phyloP scores from a whole-genome alignment of 306 rosid species.

The Medicago truncatula region DNA sequence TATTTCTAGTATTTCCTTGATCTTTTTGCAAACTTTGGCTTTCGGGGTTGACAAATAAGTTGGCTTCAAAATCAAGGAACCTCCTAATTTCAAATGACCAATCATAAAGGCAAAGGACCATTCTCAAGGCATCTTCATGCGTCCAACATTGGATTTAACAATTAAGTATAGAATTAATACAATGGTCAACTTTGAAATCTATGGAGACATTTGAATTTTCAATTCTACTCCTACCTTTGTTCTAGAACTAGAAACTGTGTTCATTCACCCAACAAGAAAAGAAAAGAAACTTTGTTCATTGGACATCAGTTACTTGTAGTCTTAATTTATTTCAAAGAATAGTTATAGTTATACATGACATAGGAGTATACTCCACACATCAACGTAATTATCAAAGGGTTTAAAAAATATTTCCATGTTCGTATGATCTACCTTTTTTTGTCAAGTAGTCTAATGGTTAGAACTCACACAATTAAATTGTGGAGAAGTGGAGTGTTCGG shows the following conservation, averaged over 20 bases:
- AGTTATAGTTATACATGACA: not conserved
- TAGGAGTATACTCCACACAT: conserved; percentile 4
- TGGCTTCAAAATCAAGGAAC: conserved; percentile 63
- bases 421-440: no score
- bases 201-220: conserved; percentile 47
- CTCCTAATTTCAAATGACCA: conserved; percentile 45
- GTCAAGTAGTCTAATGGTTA: no score
- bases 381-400: conserved; percentile 27
- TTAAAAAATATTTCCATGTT: not conserved
- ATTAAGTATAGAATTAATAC: not conserved
- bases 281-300: conserved; percentile 11
- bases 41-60: conserved; percentile 48
- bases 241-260: conserved; percentile 47
- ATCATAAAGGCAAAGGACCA: conserved; percentile 50
- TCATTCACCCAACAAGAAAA: no score
- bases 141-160: conserved; percentile 27
- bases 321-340: conserved; percentile 18
- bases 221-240: conserved; percentile 17
- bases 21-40: conserved; percentile 39
- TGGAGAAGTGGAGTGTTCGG: no score
- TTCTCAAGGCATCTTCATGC: conserved; percentile 42
- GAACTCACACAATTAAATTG: no score
- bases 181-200: conserved; percentile 68
- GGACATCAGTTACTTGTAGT: conserved; percentile 45
- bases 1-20: not conserved